These are phyloP conservation scores for Dendrobium nobile DNA, from an alignment of 106 monocot genomes.

Conservation along the genomic window DNA sequence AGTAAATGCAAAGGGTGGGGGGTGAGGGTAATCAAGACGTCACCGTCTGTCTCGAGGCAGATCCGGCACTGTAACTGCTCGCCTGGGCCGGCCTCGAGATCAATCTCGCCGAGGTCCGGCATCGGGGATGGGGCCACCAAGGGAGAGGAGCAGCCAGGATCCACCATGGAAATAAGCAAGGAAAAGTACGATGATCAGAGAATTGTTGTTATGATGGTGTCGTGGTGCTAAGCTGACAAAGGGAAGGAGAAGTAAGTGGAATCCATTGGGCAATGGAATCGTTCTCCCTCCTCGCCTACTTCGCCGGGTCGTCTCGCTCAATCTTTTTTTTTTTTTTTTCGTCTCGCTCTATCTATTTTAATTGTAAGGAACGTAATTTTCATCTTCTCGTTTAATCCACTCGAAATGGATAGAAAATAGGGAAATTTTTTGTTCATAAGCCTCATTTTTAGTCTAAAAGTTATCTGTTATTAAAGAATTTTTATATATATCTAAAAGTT, in stretches of 20 bases:
- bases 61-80: slow-evolving; percentile 73
- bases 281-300: not conserved
- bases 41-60: slow-evolving; percentile 69
- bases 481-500: no score
- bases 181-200: not conserved
- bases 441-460: no score
- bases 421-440: no score
- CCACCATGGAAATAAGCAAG: slow-evolving; percentile 16
- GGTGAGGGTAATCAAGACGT: not conserved
- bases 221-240: not conserved
- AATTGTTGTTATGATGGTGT: not conserved
- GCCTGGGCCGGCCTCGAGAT: slow-evolving; percentile 57
- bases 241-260: not conserved
- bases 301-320: not conserved
- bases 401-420: no score
- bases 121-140: slow-evolving; percentile 24
- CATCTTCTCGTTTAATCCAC: no score
- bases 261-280: not conserved
- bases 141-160: slow-evolving; percentile 23
- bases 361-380: not conserved
- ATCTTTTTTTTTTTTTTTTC: not conserved
- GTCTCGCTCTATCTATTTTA: not conserved
- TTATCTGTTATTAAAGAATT: no score
- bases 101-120: slow-evolving; percentile 29
- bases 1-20: not conserved